Percentiles rank a stretch among this genome's conserved stretches.
phyloP scores from a whole-genome alignment of 768 basidiomycete genomes.

The Leccinum disarticulatum region DNA sequence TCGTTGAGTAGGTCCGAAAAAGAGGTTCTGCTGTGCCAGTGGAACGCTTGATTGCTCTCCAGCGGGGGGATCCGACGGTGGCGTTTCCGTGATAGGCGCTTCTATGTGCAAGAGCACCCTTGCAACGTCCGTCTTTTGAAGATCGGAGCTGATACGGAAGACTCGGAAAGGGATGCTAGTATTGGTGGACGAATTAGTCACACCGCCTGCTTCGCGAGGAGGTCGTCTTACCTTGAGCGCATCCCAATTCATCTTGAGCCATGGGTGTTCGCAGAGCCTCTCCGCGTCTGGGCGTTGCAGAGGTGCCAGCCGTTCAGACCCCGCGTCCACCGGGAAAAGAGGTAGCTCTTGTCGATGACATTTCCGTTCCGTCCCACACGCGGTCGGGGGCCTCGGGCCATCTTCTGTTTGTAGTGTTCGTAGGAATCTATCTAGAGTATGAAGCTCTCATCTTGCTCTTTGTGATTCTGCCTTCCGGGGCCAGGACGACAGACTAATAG shows the following conservation, averaged over 20 bases:
- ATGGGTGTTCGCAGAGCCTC: constrained; percentile 83
- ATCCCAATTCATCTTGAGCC: constrained; percentile 82
- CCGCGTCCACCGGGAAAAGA: too few relatives aligned
- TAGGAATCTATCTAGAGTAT: too few relatives aligned
- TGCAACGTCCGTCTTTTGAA: constrained; percentile 70
- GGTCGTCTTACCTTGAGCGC: constrained; percentile 61
- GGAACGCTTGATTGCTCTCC: constrained; percentile 41
- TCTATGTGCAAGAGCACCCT: constrained; percentile 50
- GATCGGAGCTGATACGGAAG: constrained; percentile 84
- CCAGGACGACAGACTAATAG: constrained; percentile 44
- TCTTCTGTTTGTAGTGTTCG: too few relatives aligned
- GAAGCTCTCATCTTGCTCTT: too few relatives aligned
- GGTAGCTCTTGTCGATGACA: too few relatives aligned
- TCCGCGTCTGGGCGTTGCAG: constrained; percentile 79
- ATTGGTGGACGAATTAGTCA: constrained; percentile 38
- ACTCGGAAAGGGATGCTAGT: constrained; percentile 96
- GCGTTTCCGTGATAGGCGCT: constrained; percentile 30
- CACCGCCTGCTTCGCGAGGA: neutral
- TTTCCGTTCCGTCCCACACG: too few relatives aligned
- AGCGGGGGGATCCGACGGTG: constrained; percentile 47
- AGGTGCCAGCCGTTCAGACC: too few relatives aligned
- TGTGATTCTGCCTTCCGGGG: constrained; percentile 39
- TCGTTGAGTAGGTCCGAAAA: constrained; percentile 33
- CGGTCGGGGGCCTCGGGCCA: too few relatives aligned
- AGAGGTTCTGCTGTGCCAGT: constrained; percentile 38